Conservation (phyloP, 257 asterid species). For the Solanum dulcamara region DNA sequence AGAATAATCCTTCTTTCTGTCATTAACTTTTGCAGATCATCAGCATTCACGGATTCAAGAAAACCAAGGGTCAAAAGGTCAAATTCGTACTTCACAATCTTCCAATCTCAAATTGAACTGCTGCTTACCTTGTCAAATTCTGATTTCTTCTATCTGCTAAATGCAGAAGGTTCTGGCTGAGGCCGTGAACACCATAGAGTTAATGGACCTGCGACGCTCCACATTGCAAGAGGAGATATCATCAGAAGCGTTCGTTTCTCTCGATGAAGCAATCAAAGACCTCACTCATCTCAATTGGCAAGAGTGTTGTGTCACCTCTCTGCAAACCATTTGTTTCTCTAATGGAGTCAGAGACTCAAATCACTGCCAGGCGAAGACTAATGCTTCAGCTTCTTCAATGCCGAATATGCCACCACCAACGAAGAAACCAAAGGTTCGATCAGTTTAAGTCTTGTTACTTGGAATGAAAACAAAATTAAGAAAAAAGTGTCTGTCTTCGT, state of each 20-base stretch:
- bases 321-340: conserved; percentile 15
- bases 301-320: conserved; percentile 61
- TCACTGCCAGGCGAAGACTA: neutral
- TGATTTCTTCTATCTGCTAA: neutral
- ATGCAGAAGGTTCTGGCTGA: conserved; percentile 27
- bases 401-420: neutral
- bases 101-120: neutral
- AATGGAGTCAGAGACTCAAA: neutral
- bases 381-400: neutral
- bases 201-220: conserved; percentile 46
- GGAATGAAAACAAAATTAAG: neutral
- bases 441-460: neutral
- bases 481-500: neutral
- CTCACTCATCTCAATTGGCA: conserved; percentile 53
- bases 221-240: conserved; percentile 31
- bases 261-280: conserved; percentile 36
- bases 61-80: conserved; percentile 8
- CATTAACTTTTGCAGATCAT: conserved; percentile 8
- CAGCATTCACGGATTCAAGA: conserved; percentile 22
- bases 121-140: neutral
- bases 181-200: conserved; percentile 31
- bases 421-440: neutral
- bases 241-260: conserved; percentile 25
- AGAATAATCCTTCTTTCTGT: neutral
- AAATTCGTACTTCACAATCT: neutral